phyloP scores from a whole-genome alignment of 345 rosid genomes.

The Reutealis trisperma region DNA sequence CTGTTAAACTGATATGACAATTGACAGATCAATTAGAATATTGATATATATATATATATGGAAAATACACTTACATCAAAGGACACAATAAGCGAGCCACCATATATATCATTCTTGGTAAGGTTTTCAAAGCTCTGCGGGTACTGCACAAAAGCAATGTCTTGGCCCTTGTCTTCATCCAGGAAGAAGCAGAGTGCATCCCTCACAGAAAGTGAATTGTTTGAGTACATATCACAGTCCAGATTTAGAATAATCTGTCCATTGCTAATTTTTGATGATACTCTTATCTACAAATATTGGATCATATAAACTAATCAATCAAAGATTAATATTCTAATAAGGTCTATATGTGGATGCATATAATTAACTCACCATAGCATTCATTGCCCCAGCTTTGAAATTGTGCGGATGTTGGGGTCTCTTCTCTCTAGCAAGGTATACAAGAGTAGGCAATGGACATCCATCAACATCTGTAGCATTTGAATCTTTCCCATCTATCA shows the following conservation, averaged over 20 bases:
- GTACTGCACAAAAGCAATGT: conserved; percentile 71
- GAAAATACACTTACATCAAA: conserved; percentile 23
- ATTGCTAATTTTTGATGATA: conserved; percentile 49
- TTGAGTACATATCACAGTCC: conserved; percentile 60
- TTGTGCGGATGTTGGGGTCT: conserved; percentile 43
- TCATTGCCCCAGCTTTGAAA: conserved; percentile 61
- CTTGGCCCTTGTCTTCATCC: conserved; percentile 63
- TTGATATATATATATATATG: not conserved
- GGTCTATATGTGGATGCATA: not conserved
- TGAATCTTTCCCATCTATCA: conserved; percentile 29
- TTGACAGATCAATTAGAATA: not conserved
- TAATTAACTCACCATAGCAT: conserved; percentile 39
- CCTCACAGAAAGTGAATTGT: conserved; percentile 37
- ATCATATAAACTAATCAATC: not conserved
- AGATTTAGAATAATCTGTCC: conserved; percentile 39
- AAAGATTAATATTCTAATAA: no score
- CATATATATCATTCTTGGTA: conserved; percentile 59
- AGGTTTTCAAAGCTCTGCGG: conserved; percentile 55
- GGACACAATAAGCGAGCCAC: conserved; percentile 22
- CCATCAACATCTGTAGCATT: conserved; percentile 34
- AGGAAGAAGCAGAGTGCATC: conserved; percentile 67
- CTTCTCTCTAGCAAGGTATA: conserved; percentile 51
- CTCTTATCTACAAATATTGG: conserved; percentile 40
- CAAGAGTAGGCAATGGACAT: conserved; percentile 39
- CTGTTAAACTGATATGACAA: not conserved